A percentile compares a stretch with the other conserved stretches of the same genome.
phyloP scores from a whole-genome alignment of 2,329 filamentous ascomycete species.

The Escovopsis sp. region DNA sequence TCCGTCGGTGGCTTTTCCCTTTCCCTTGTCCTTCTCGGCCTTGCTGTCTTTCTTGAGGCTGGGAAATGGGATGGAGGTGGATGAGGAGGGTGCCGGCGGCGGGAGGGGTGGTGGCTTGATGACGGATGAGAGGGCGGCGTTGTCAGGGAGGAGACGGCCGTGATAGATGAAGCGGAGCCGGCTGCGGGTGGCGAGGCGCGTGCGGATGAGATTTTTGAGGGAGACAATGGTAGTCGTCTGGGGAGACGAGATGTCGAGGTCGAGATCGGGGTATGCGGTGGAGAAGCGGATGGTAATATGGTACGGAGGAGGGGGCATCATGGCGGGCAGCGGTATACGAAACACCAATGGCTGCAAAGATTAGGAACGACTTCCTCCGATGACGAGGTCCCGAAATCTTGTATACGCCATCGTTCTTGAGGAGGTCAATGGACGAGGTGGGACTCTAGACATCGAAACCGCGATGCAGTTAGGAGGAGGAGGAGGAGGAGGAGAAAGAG shows the following conservation, averaged over 20 bases:
- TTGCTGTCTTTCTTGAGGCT: constrained; percentile 6
- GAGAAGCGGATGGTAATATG: constrained; percentile 85
- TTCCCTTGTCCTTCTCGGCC: constrained; percentile 8
- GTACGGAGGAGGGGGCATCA: constrained; percentile 27
- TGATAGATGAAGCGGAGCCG: constrained; percentile 81
- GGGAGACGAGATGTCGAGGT: constrained; percentile 58
- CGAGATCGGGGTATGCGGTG: constrained; percentile 66
- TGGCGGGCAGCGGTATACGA: too few relatives aligned
- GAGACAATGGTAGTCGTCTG: constrained; percentile 55
- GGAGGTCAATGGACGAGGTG: too few relatives aligned
- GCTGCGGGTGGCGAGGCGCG: constrained; percentile 49
- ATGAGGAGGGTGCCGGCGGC: constrained; percentile 26
- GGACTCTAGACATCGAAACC: too few relatives aligned
- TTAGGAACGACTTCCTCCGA: too few relatives aligned
- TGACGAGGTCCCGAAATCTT: too few relatives aligned
- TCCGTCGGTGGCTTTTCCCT: constrained; percentile 3
- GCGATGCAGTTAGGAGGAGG: too few relatives aligned
- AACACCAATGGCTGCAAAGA: too few relatives aligned
- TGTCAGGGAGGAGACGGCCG: constrained; percentile 71
- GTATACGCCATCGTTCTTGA: too few relatives aligned
- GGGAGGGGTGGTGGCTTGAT: constrained; percentile 49
- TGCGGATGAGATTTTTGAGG: constrained; percentile 70
- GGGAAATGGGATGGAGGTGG: too few relatives aligned
- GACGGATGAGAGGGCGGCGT: constrained; percentile 48
- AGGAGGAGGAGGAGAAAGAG: too few relatives aligned